phyloP scores from a whole-genome alignment of 306 rosid genomes.

The Vigna radiata region DNA sequence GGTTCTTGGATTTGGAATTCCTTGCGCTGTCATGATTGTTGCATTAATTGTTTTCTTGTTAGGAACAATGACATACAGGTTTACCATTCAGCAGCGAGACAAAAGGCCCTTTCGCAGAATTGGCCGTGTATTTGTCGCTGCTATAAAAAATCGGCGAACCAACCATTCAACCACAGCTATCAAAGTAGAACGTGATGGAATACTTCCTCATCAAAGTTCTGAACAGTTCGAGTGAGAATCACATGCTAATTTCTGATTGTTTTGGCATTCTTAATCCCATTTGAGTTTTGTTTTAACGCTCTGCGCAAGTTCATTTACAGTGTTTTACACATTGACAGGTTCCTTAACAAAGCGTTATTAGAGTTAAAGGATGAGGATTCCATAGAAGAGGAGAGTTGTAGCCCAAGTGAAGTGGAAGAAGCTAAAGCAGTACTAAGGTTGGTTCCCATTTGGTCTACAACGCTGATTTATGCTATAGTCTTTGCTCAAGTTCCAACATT shows the following conservation, averaged over 20 bases:
- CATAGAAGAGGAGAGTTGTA: constrained; percentile 43
- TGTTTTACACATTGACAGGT: constrained; percentile 39
- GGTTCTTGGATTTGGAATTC: constrained; percentile 77
- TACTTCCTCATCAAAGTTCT: constrained; percentile 17
- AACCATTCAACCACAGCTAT: background rate
- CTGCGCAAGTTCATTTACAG: background rate
- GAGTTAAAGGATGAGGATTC: constrained; percentile 42
- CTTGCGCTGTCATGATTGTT: constrained; percentile 56
- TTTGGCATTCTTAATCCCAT: background rate
- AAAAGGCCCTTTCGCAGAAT: constrained; percentile 58
- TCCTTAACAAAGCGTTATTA: constrained; percentile 53
- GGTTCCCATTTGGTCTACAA: constrained; percentile 54
- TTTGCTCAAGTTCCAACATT: constrained; percentile 53
- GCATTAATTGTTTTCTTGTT: constrained; percentile 62
- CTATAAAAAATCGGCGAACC: constrained; percentile 46
- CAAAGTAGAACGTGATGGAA: constrained; percentile 31
- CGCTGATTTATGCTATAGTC: constrained; percentile 51
- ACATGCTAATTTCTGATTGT: background rate
- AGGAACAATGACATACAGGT: constrained; percentile 65
- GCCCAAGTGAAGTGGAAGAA: constrained; percentile 53
- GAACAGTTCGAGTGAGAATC: constrained; percentile 56
- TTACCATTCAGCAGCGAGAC: constrained; percentile 28
- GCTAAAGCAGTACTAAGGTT: constrained; percentile 58
- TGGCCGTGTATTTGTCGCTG: constrained; percentile 49
- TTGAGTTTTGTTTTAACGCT: background rate